A percentile compares a stretch with the other conserved stretches of the same genome.
Conservation (phyloP, 768 basidiomycete genomes). For the Tulasnella sp. region DNA sequence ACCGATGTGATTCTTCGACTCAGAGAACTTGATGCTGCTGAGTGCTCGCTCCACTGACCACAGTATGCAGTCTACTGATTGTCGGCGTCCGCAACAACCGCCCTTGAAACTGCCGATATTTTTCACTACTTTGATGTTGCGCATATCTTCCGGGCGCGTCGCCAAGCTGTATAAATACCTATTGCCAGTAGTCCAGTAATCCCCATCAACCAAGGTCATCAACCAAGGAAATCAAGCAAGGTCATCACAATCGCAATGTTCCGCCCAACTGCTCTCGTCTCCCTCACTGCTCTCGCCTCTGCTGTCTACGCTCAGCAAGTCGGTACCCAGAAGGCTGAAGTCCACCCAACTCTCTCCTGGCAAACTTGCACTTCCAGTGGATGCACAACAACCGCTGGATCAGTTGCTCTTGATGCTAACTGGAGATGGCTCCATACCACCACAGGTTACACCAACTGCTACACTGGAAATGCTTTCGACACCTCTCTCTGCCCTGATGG, state of each 20-base stretch:
- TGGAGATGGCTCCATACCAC: constrained; percentile 25
- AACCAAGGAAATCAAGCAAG: no score
- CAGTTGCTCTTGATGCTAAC: constrained; percentile 8
- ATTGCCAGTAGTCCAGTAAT: no score
- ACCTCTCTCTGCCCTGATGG: constrained; percentile 37
- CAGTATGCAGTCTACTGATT: no score
- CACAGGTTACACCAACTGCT: constrained; percentile 29
- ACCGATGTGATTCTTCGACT: no score
- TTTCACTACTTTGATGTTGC: no score
- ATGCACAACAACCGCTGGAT: constrained; percentile 20
- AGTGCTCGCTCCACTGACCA: no score
- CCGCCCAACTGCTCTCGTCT: constrained; percentile 2
- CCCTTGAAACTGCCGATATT: no score
- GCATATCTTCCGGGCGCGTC: no score
- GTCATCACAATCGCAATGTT: background rate
- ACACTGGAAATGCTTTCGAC: constrained; percentile 46
- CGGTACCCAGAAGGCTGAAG: constrained; percentile 36
- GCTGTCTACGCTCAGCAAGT: constrained; percentile 30
- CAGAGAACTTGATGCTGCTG: no score
- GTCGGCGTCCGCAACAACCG: no score
- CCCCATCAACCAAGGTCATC: no score
- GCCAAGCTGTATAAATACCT: no score
- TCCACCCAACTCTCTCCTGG: constrained; percentile 35
- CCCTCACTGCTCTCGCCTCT: constrained; percentile 9
- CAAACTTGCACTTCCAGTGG: constrained; percentile 32